Conservation (phyloP, 345 rosid genomes). For the Melastoma malabathricum region DNA sequence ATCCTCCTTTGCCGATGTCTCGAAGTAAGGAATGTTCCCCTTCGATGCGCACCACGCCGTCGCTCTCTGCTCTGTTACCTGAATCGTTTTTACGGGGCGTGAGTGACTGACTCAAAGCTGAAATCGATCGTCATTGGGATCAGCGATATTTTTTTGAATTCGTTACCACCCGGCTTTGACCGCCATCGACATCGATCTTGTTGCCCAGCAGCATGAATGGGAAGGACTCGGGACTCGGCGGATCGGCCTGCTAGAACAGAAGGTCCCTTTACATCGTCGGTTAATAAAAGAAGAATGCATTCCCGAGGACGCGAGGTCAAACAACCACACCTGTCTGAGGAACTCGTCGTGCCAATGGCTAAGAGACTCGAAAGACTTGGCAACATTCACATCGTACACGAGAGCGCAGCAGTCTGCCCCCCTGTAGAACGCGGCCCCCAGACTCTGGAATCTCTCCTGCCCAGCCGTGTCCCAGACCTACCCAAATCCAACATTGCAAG, state of each 20-base stretch:
- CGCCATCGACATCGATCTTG: slow-evolving; percentile 70
- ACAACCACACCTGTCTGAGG: slow-evolving; percentile 75
- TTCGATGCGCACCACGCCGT: slow-evolving; percentile 60
- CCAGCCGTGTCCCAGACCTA: slow-evolving; percentile 99
- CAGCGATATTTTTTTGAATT: background rate
- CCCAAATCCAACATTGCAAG: background rate
- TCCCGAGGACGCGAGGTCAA: background rate
- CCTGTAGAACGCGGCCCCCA: slow-evolving; percentile 75
- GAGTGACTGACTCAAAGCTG: background rate
- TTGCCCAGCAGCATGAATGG: slow-evolving; percentile 72
- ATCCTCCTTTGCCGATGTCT: slow-evolving; percentile 77
- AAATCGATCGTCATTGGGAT: too few relatives aligned
- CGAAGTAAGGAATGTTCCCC: slow-evolving; percentile 56
- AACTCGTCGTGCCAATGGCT: slow-evolving; percentile 60
- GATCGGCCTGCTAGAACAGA: slow-evolving; percentile 37
- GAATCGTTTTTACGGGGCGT: background rate
- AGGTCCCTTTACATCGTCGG: too few relatives aligned
- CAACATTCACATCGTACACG: slow-evolving; percentile 54
- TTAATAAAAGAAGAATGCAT: background rate
- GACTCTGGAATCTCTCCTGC: slow-evolving; percentile 86
- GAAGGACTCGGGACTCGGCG: slow-evolving; percentile 35
- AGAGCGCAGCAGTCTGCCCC: slow-evolving; percentile 89
- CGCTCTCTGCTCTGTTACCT: slow-evolving; percentile 66
- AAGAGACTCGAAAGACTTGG: slow-evolving; percentile 50
- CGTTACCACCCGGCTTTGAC: slow-evolving; percentile 50